phyloP scores from a whole-genome alignment of 139 green algal genomes.

The Closterium sp. region DNA sequence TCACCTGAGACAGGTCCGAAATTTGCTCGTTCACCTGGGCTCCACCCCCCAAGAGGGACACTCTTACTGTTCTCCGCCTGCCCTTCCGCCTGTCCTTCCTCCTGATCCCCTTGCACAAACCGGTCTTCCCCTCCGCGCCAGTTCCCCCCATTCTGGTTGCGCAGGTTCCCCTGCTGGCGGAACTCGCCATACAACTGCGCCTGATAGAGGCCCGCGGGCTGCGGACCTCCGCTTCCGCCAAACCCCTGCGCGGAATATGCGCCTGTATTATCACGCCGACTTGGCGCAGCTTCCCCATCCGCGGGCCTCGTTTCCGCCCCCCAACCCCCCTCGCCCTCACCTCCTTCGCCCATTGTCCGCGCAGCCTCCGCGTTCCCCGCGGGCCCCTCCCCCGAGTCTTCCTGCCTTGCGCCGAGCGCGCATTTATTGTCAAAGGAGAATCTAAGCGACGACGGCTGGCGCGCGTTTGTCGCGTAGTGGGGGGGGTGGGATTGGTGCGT shows the following conservation, averaged over 20 bases:
- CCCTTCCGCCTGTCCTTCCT: not conserved
- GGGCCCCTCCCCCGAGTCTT: not conserved
- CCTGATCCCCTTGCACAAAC: not conserved
- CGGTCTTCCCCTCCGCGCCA: not conserved
- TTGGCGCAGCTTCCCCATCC: not conserved
- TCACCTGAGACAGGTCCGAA: not conserved
- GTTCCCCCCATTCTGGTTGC: not conserved
- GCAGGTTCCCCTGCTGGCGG: not conserved
- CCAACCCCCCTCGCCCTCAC: not conserved
- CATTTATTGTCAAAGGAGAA: not conserved
- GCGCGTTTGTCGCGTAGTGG: not conserved
- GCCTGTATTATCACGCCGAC: not conserved
- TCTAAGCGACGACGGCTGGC: not conserved
- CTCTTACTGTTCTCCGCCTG: not conserved
- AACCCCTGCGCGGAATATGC: not conserved
- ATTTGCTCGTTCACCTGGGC: not conserved
- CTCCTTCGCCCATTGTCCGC: not conserved
- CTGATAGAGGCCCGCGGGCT: not conserved
- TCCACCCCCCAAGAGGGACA: not conserved
- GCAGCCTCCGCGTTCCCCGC: not conserved
- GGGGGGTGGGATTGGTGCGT: not conserved
- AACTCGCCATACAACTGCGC: not conserved
- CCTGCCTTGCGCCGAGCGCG: not conserved
- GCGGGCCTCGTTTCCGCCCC: too few species aligned
- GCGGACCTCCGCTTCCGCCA: not conserved